A percentile compares a stretch with the other conserved stretches of the same genome.
Evolutionary conservation across 1,284 basidiomycete genomes (phyloP).

Genomic region (Leccinum brunneo-olivaceum): DNA sequence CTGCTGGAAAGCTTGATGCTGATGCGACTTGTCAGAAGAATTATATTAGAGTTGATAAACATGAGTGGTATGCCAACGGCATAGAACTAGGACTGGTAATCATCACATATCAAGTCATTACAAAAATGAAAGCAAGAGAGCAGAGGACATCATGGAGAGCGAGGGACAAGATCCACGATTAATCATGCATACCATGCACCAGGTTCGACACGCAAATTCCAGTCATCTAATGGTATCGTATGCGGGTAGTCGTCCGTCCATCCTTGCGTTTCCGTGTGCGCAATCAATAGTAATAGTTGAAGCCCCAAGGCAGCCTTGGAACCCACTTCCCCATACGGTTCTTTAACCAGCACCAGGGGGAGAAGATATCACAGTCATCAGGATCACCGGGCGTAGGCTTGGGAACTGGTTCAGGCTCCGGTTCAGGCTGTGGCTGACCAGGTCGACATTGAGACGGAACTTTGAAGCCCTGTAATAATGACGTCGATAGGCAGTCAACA

Average conservation of each 20-base stretch:
- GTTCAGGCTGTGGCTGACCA: constrained; percentile 16
- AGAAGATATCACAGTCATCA: constrained; percentile 23
- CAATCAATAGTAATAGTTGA: constrained; percentile 22
- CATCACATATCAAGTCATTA: constrained; percentile 12
- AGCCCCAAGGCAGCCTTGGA: constrained; percentile 23
- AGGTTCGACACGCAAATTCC: constrained; percentile 8
- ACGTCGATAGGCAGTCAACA: neutral
- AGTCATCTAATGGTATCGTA: constrained; percentile 21
- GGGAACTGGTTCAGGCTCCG: constrained; percentile 24
- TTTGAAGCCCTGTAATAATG: constrained; percentile 20
- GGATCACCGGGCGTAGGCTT: constrained; percentile 28
- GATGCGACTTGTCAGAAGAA: no score
- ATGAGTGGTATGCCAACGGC: no score
- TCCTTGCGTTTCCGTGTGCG: constrained; percentile 10
- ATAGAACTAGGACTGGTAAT: neutral
- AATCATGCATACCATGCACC: constrained; percentile 1
- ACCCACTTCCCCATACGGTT: constrained; percentile 18
- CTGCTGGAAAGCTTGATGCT: no score
- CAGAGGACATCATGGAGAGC: neutral
- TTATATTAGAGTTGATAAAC: no score
- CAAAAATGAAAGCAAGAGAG: constrained; percentile 12
- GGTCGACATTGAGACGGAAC: constrained; percentile 28
- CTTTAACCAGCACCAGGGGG: constrained; percentile 28
- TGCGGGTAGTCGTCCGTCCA: constrained; percentile 11
- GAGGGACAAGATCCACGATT: constrained; percentile 1